Evolutionary conservation across 768 basidiomycete genomes (phyloP).

Genomic region (Tylopilus subfusipes): DNA sequence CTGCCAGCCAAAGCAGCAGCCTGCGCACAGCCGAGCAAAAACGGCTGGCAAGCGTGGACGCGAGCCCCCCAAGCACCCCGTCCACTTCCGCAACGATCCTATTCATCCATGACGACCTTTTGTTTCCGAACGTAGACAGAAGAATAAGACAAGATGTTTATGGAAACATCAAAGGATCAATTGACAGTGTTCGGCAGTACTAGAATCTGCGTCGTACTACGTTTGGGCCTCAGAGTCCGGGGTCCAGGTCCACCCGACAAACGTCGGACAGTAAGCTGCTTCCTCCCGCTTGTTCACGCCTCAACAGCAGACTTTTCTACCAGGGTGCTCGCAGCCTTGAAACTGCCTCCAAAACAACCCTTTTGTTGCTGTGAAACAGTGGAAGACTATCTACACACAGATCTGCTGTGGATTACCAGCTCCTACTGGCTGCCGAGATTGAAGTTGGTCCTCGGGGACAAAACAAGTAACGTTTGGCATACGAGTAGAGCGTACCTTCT

Average conservation of each 20-base stretch:
- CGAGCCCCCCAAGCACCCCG: slow-evolving; percentile 22
- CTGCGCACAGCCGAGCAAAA: slow-evolving; percentile 22
- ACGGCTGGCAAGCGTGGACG: background rate
- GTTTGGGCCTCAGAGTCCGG: background rate
- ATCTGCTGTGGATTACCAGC: no score
- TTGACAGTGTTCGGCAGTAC: background rate
- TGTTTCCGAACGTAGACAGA: background rate
- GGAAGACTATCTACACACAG: no score
- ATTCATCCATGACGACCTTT: background rate
- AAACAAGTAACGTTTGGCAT: no score
- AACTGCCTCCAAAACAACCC: no score
- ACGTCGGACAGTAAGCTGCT: no score
- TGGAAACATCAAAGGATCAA: background rate
- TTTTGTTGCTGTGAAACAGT: no score
- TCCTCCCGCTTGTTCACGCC: no score
- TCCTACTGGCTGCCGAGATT: no score
- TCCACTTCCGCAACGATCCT: background rate
- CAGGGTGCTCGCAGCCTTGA: no score
- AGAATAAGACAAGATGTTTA: background rate
- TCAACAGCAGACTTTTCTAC: no score
- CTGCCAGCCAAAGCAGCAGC: background rate
- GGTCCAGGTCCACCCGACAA: background rate
- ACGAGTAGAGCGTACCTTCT: no score
- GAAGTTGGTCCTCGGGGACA: no score
- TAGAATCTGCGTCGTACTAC: background rate